Evolutionary conservation across 225 moss, liverwort and hornwort genomes (phyloP).

Genomic region (Bryoerythrophyllum caledonicum): DNA sequence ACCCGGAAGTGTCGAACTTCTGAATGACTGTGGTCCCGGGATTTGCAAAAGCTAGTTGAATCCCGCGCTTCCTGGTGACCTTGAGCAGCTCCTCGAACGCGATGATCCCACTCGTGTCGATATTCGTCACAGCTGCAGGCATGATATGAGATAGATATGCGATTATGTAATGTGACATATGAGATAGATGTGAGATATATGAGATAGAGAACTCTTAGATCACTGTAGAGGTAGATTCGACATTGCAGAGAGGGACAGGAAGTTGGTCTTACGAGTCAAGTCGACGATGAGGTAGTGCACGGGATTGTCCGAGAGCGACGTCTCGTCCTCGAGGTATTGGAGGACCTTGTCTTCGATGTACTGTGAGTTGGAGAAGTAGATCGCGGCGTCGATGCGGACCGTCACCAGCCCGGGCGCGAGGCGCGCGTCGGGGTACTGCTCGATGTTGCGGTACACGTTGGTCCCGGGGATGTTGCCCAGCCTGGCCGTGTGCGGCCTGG

Average conservation of each 20-base stretch:
- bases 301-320: background rate
- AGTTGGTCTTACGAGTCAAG: slow-evolving; percentile 43
- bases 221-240: no score
- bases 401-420: slow-evolving; percentile 58
- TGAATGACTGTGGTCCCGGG: slow-evolving; percentile 58
- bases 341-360: slow-evolving; percentile 70
- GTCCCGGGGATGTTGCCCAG: slow-evolving; percentile 77
- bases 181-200: no score
- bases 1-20: slow-evolving; percentile 33
- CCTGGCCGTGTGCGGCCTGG: slow-evolving; percentile 77
- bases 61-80: slow-evolving; percentile 42
- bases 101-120: slow-evolving; percentile 83
- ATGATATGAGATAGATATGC: no score
- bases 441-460: slow-evolving; percentile 60
- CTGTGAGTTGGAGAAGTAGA: slow-evolving; percentile 88
- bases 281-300: slow-evolving; percentile 64
- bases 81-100: slow-evolving; percentile 63
- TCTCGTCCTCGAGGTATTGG: slow-evolving; percentile 41
- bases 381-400: slow-evolving; percentile 70
- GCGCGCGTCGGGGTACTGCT: slow-evolving; percentile 67
- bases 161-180: no score
- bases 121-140: slow-evolving; percentile 69
- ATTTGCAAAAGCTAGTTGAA: slow-evolving; percentile 75
- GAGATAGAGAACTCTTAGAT: no score
- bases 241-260: no score